Base-by-base conservation (phyloP, 1,139 yeast genomes). In the Yamadazyma taylorii region DNA sequence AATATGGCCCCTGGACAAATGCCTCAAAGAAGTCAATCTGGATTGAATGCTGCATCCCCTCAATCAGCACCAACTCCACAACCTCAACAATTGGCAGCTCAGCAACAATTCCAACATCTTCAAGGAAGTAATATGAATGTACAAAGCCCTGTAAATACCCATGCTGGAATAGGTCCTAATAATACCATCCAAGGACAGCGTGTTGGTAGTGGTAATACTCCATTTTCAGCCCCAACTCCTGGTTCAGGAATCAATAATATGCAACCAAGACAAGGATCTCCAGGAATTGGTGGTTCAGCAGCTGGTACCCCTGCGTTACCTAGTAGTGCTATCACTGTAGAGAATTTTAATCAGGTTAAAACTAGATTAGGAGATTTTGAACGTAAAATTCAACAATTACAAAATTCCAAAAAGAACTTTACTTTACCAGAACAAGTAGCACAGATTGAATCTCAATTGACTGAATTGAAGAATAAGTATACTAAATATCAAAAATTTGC, bases 261-360 rank as follows among this genome's bases (percentile, higher is more conserved):
- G 13, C 26, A 24, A 24, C 13, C 6, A 10, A 27, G 30, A 27
- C 30, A 35, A 31, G 24, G 24, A 7, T 16, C 30, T n/a, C 25
- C 38, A 8, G 17, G 14, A 8, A 13, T 25, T 5, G 7, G 19
- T 15, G n/a, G 13, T 23, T 32, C 39, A n/a, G n/a, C n/a, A n/a
- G n/a, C n/a, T n/a, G 46, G 45, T 16, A 38, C 51, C 2, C 47
- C 53, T 2, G 27, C 50, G 8, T 45, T 58, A 60, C 70, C 66
- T 11, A 48, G 56, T 9, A 56, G 48, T 37, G 58, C 62, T 3
- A 68, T 66, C 4, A 66, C 75, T 0, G 54, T 66, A 11, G 75
- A 70, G 41, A 60, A 64, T 31, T 70, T 66, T 51, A 67, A 68
- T 39, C 67, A 62, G 36, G 69, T 69, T n/a, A 63, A 65, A 35